Percentiles rank a stretch among this genome's conserved stretches.
phyloP scores from a whole-genome alignment of 441 rosid genomes.

The Gossypium lobatum region DNA sequence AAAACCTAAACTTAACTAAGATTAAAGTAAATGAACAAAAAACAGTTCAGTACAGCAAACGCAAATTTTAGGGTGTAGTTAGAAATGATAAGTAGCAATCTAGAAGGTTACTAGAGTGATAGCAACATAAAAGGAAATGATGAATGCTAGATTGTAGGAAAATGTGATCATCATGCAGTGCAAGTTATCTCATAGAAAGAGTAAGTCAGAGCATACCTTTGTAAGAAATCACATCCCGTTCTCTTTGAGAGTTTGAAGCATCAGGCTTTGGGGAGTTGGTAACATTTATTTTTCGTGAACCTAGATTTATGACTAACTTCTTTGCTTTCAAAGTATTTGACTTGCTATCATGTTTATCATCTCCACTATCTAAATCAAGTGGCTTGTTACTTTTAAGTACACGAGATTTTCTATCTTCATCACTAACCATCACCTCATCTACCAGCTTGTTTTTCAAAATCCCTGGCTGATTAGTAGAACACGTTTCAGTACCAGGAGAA shows the following conservation, averaged over 20 bases:
- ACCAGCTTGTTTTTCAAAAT: constrained; percentile 72
- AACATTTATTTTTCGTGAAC: constrained; percentile 73
- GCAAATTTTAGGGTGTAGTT: neutral
- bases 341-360: constrained; percentile 48
- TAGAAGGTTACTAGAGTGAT: neutral
- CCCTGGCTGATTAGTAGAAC: constrained; percentile 62
- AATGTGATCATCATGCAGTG: constrained; percentile 12
- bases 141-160: neutral
- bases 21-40: neutral
- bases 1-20: neutral
- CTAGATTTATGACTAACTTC: constrained; percentile 85
- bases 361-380: constrained; percentile 53
- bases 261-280: constrained; percentile 61
- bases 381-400: constrained; percentile 58
- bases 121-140: neutral
- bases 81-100: neutral
- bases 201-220: constrained; percentile 41
- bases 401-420: constrained; percentile 65
- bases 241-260: constrained; percentile 60
- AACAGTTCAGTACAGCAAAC: neutral
- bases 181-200: constrained; percentile 5
- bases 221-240: constrained; percentile 43
- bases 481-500: constrained; percentile 51
- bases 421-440: constrained; percentile 80
- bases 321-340: constrained; percentile 64